Evolutionary conservation across 106 monocot genomes (phyloP), one percentile per base, ranked within the genome.

Genomic region (Dendrobium chrysotoxum): DNA sequence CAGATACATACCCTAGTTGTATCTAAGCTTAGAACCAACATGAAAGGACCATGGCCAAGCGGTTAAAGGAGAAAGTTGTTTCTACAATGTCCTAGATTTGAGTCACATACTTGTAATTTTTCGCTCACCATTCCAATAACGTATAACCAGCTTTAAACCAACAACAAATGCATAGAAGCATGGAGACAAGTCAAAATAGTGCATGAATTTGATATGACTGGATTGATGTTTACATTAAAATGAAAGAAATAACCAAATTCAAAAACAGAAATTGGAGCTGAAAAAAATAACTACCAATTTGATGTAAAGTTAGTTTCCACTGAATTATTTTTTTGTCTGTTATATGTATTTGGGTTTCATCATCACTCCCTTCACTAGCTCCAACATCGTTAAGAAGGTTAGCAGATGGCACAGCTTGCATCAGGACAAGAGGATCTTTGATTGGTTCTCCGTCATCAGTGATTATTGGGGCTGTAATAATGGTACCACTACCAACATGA

Each of bases 261-360:
- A 35, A 57, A 78, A 58, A 57, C 4, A 10, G 18, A 44, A 57
- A 78, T 21, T 20, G 35, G 57, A 53, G n/a, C 35, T 38, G 10
- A 28, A 42, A 40, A 42, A 46, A 30, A 44, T 44, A 58, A 21
- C 38, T 81, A 96, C 95, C 95, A 75, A 96, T 96, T 85, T 96
- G 93, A 91, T 96, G 95, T 40, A 96, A 84, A 44, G 93, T 96
- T 53, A 93, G 86, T 80, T 96, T 96, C 95, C 95, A 96, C 5
- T 91, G 89, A 20, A 96, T 88, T 78, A 93, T 75, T 78, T 85
- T 88, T 80, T 88, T 93, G 81, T 96, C 95, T 40, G 78, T 78
- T 7, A 78, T 35, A 9, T 4, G 40, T 80, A 26, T 54, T 77
- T 21, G 35, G 26, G 35, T 53, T 75, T 72, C 45, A 53, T 79